Conservation (phyloP, 768 basidiomycete genomes). For the Mycena galopus region DNA sequence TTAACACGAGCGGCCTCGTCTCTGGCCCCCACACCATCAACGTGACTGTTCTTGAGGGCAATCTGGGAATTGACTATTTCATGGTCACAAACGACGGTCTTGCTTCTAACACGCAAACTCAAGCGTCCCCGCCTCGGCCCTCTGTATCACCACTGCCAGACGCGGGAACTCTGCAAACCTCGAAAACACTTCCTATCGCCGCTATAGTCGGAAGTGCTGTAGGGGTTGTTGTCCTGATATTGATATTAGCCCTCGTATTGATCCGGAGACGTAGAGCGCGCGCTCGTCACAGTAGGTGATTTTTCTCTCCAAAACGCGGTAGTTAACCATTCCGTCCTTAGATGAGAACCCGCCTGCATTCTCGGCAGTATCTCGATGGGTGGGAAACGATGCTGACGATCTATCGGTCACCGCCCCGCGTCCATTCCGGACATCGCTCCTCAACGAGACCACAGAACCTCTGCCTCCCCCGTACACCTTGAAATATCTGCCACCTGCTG, state of each 20-base stretch:
- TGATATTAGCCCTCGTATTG: background rate
- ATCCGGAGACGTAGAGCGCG: background rate
- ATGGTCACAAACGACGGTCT: background rate
- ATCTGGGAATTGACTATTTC: background rate
- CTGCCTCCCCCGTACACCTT: background rate
- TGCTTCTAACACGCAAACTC: background rate
- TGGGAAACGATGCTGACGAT: background rate
- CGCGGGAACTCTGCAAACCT: background rate
- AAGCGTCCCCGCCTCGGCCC: background rate
- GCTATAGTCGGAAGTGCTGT: background rate
- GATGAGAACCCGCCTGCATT: background rate
- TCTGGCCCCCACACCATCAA: conserved; percentile 4
- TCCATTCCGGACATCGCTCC: background rate
- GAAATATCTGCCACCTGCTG: background rate
- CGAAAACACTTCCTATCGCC: background rate
- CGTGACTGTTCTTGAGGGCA: background rate
- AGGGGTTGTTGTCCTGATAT: background rate
- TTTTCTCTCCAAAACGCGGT: background rate
- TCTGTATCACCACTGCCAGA: too few species aligned
- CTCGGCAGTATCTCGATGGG: background rate
- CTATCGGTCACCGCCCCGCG: background rate
- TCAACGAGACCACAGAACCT: background rate
- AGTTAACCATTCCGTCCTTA: background rate
- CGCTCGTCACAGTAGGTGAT: background rate
- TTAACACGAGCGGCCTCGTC: background rate